Evolutionary conservation across 768 basidiomycete genomes (phyloP).

Genomic region (Cystobasidium onofrii): DNA sequence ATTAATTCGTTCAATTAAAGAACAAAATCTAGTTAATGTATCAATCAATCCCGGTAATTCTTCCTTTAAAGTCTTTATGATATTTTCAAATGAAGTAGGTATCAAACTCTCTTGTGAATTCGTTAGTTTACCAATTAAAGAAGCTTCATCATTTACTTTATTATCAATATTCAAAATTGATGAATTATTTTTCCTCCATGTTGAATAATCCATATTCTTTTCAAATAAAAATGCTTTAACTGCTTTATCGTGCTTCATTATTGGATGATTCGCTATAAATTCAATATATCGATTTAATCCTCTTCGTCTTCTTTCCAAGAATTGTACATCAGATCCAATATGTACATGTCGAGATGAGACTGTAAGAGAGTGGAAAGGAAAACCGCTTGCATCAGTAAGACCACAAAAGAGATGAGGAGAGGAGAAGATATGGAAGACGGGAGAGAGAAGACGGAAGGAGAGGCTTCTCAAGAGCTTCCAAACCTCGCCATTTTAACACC

Average conservation of each 20-base stretch:
- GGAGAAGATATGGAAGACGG: no score
- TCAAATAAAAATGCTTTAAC: constrained; percentile 35
- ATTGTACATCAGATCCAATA: constrained; percentile 67
- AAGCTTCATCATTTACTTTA: not conserved
- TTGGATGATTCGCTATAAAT: constrained; percentile 83
- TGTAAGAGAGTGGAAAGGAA: not conserved
- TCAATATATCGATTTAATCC: constrained; percentile 71
- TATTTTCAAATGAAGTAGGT: constrained; percentile 5
- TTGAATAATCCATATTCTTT: constrained; percentile 48
- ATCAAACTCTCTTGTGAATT: constrained; percentile 3
- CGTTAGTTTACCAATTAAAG: not conserved
- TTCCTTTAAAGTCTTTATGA: not conserved
- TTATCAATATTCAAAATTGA: not conserved
- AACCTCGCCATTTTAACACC: no score
- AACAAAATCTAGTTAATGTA: not conserved
- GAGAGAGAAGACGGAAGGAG: no score
- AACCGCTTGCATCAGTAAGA: no score
- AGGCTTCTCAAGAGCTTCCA: no score
- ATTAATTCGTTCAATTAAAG: constrained; percentile 5
- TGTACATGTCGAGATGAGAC: constrained; percentile 28
- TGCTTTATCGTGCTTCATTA: constrained; percentile 53
- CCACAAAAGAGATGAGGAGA: no score
- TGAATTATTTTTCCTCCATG: constrained; percentile 9
- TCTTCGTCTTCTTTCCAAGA: constrained; percentile 80
- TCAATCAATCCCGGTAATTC: constrained; percentile 15